Conservation (phyloP, 129 eudicot genomes). For the Flaveria ramosissima region DNA sequence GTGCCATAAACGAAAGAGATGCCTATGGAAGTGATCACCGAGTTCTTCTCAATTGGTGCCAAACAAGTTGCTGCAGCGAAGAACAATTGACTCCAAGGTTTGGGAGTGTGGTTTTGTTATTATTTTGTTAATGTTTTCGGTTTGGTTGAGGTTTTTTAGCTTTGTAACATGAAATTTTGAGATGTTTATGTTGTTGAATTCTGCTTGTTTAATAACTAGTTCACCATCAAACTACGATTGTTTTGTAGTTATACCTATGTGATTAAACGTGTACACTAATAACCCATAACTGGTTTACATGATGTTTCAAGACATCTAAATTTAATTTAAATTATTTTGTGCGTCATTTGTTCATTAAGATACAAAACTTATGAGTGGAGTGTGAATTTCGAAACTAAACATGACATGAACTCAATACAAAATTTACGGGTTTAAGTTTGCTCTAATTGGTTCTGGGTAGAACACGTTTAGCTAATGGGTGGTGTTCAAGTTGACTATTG, state of each 20-base stretch:
- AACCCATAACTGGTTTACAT: neutral
- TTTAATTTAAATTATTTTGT: too few species aligned
- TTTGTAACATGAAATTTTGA: constrained; percentile 28
- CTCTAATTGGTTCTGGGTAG: too few species aligned
- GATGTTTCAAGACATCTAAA: too few species aligned
- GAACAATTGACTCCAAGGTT: constrained; percentile 28
- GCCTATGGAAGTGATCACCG: constrained; percentile 89
- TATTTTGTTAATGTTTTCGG: constrained; percentile 6
- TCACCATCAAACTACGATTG: neutral
- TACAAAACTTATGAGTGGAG: too few species aligned
- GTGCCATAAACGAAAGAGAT: constrained; percentile 97
- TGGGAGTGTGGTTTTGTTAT: constrained; percentile 17
- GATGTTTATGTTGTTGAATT: neutral
- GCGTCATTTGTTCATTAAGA: too few species aligned
- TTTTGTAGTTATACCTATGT: neutral
- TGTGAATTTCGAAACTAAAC: too few species aligned
- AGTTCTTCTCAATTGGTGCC: constrained; percentile 89
- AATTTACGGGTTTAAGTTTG: too few species aligned
- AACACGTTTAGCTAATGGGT: too few species aligned
- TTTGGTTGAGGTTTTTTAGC: constrained; percentile 22
- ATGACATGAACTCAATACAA: too few species aligned
- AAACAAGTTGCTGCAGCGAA: constrained; percentile 47
- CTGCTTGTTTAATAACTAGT: constrained; percentile 9
- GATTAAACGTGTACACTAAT: neutral
- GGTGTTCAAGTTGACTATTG: too few species aligned